phyloP scores from a whole-genome alignment of 176 grass and related monocot species.

The Zoysia pacifica region DNA sequence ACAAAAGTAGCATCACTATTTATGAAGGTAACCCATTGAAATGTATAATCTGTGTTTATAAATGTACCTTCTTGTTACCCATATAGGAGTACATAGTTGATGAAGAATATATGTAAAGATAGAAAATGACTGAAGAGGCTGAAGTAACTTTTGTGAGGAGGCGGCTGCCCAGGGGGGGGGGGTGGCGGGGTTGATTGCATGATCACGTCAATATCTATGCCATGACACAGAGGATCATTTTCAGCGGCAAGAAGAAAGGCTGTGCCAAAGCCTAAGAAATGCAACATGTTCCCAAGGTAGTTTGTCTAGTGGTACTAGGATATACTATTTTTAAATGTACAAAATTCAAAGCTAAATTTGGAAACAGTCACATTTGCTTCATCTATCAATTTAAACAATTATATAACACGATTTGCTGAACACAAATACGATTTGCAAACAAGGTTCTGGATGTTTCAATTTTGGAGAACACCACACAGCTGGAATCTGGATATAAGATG shows the following conservation, averaged over 20 bases:
- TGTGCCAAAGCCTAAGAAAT: background rate
- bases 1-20: background rate
- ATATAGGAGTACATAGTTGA: background rate
- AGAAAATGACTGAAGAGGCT: background rate
- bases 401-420: no score
- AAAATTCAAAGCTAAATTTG: background rate
- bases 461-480: background rate
- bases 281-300: background rate
- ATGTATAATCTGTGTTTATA: background rate
- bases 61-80: constrained; percentile 63
- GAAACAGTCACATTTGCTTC: background rate
- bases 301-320: background rate
- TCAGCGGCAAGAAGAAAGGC: background rate
- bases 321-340: background rate
- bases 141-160: background rate
- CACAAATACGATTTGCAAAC: background rate
- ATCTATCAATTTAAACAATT: background rate
- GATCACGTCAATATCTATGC: background rate
- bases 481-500: background rate
- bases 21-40: background rate
- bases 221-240: background rate
- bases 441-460: background rate
- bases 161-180: no score
- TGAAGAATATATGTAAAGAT: background rate
- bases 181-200: background rate